Conservation (phyloP, 2,329 filamentous ascomycete species). For the Fusarium duplospermum region DNA sequence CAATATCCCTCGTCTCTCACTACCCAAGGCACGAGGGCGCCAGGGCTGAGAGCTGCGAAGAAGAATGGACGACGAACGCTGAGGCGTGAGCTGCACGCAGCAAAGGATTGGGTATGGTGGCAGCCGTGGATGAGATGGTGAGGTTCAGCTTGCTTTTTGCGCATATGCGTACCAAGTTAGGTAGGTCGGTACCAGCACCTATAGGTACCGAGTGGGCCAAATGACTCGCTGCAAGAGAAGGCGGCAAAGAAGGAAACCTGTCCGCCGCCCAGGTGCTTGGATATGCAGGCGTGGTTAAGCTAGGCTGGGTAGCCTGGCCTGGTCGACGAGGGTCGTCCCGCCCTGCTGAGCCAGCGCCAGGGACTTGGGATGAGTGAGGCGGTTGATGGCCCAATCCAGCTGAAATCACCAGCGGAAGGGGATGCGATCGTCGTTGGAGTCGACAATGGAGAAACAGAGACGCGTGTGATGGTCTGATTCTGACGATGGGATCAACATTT, state of each 20-base stretch:
- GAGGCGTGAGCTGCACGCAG: conserved; percentile 14
- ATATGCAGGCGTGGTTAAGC: neutral
- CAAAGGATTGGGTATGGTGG: conserved; percentile 19
- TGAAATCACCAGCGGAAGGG: neutral
- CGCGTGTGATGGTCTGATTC: conserved; percentile 1
- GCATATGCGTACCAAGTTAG: neutral
- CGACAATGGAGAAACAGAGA: neutral
- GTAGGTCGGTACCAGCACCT: neutral
- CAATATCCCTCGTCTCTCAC: neutral
- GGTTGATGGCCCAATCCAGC: neutral
- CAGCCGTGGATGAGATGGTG: neutral
- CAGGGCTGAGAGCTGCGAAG: neutral
- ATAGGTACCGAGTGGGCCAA: neutral
- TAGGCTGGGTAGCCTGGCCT: neutral
- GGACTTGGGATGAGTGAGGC: conserved; percentile 15
- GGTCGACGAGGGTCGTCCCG: conserved; percentile 1
- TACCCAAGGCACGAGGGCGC: neutral
- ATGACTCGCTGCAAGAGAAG: conserved; percentile 1
- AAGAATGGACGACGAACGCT: neutral
- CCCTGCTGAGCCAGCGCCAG: conserved; percentile 7
- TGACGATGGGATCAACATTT: neutral
- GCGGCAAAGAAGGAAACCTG: neutral
- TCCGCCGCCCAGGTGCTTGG: neutral
- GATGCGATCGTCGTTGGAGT: neutral
- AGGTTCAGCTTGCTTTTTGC: conserved; percentile 11